Conservation (phyloP, 495 filamentous ascomycete species). For the Penicillium robsamsonii region DNA sequence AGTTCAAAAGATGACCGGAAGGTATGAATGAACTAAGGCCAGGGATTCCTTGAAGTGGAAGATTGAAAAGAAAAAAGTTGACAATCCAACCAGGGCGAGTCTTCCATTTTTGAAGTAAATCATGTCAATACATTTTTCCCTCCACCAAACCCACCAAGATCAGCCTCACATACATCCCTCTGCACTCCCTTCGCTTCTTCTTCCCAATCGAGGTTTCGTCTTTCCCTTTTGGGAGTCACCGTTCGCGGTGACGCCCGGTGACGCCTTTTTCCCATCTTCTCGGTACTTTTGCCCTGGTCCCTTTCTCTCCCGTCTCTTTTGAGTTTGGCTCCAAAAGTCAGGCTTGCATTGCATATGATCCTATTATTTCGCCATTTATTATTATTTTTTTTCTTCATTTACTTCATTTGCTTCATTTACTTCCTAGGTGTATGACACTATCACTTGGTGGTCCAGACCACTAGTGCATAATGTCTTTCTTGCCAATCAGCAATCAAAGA, state of each 20-base stretch:
- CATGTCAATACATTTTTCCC: background rate
- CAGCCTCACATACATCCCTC: background rate
- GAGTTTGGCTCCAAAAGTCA: background rate
- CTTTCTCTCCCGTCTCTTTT: background rate
- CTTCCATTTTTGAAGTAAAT: slow-evolving; percentile 9
- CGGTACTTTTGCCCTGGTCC: background rate
- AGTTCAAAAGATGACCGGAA: slow-evolving; percentile 25
- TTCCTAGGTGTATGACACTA: slow-evolving; percentile 7
- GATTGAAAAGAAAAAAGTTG: slow-evolving; percentile 6
- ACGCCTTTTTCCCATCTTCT: background rate
- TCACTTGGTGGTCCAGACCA: slow-evolving; percentile 2
- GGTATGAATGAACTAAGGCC: slow-evolving; percentile 4
- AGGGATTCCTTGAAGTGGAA: background rate
- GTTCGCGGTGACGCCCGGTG: background rate
- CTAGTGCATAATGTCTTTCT: background rate
- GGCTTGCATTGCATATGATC: slow-evolving; percentile 8
- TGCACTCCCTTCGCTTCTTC: background rate
- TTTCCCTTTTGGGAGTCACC: slow-evolving; percentile 7
- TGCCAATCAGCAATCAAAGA: slow-evolving; percentile 5
- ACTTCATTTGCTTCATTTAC: background rate
- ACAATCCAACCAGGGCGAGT: slow-evolving; percentile 11
- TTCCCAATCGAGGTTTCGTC: background rate
- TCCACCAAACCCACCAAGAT: background rate
- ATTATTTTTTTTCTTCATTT: background rate
- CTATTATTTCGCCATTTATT: background rate